Percentiles rank a stretch among this genome's conserved stretches.
Conservation (phyloP, 2,329 filamentous ascomycete species). For the Chrysoporthe cubensis region DNA sequence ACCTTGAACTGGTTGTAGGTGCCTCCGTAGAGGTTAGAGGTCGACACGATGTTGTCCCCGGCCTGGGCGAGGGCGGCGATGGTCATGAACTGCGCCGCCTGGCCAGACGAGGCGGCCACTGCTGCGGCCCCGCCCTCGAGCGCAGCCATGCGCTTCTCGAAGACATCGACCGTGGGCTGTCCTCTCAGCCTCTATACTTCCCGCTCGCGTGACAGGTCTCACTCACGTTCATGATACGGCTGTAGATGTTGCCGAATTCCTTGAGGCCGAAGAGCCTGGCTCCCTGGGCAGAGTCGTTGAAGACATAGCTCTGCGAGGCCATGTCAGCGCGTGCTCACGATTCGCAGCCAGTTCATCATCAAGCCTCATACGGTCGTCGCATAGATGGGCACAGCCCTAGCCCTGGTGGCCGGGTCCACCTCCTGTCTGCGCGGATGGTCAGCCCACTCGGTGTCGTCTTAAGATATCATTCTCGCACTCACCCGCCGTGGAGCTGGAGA, state of each 20-base stretch:
- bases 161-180: conserved; percentile 89
- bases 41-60: conserved; percentile 92
- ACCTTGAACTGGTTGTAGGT: conserved; percentile 99
- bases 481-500: conserved; percentile 84
- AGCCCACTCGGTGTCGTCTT: too few species aligned
- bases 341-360: not conserved
- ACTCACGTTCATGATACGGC: conserved; percentile 88
- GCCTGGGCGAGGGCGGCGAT: conserved; percentile 81
- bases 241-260: conserved; percentile 98
- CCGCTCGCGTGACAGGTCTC: not conserved
- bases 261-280: conserved; percentile 95
- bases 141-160: conserved; percentile 95
- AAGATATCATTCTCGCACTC: conserved; percentile 37
- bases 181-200: conserved; percentile 8
- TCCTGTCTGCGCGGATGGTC: conserved; percentile 61
- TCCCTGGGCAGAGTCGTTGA: conserved; percentile 95
- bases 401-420: conserved; percentile 79
- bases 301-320: conserved; percentile 72
- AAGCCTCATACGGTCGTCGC: conserved; percentile 70
- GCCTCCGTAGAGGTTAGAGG: conserved; percentile 88
- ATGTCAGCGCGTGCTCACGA: conserved; percentile 26
- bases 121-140: conserved; percentile 90
- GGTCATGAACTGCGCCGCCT: conserved; percentile 90
- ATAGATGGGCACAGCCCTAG: conserved; percentile 94
- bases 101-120: conserved; percentile 82